A percentile compares a stretch with the other conserved stretches of the same genome.
phyloP scores from a whole-genome alignment of 306 rosid species.

The Styphnolobium japonicum region DNA sequence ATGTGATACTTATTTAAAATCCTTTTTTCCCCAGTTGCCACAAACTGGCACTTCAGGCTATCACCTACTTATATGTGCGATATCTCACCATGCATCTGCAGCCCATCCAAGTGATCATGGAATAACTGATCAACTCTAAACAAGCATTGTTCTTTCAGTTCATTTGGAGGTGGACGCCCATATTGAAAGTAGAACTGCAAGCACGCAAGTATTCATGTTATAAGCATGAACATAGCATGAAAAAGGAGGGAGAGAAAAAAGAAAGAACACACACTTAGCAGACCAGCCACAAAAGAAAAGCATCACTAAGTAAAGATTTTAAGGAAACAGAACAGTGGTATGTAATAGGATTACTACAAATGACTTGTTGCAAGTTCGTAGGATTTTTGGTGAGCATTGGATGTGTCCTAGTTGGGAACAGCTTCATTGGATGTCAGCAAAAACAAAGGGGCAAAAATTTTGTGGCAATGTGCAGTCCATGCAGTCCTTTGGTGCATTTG shows the following conservation, averaged over 20 bases:
- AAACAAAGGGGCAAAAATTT: neutral
- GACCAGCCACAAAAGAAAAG: slow-evolving; percentile 12
- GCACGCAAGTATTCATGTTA: slow-evolving; percentile 19
- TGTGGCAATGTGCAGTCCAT: neutral
- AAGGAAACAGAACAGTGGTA: neutral
- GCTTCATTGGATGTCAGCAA: neutral
- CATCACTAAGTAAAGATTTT: slow-evolving; percentile 9
- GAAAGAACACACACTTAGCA: neutral
- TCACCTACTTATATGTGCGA: slow-evolving; percentile 25
- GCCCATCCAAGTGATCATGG: slow-evolving; percentile 71
- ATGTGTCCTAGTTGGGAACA: neutral
- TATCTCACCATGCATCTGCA: slow-evolving; percentile 84
- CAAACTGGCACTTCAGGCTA: slow-evolving; percentile 4
- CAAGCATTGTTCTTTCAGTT: slow-evolving; percentile 76
- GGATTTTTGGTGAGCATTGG: neutral
- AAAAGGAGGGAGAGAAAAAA: neutral
- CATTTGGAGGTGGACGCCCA: slow-evolving; percentile 87
- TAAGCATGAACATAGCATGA: slow-evolving; percentile 12
- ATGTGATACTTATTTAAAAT: slow-evolving; percentile 2
- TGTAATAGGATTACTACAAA: neutral
- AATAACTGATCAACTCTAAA: slow-evolving; percentile 63
- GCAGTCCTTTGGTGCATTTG: slow-evolving; percentile 2
- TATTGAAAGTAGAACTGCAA: slow-evolving; percentile 92
- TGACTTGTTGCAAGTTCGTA: neutral
- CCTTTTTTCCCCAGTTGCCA: slow-evolving; percentile 10